These are phyloP conservation scores for Orbilia ellipsospora DNA, from an alignment of 2,329 filamentous ascomycete species.

Conservation along the genomic window DNA sequence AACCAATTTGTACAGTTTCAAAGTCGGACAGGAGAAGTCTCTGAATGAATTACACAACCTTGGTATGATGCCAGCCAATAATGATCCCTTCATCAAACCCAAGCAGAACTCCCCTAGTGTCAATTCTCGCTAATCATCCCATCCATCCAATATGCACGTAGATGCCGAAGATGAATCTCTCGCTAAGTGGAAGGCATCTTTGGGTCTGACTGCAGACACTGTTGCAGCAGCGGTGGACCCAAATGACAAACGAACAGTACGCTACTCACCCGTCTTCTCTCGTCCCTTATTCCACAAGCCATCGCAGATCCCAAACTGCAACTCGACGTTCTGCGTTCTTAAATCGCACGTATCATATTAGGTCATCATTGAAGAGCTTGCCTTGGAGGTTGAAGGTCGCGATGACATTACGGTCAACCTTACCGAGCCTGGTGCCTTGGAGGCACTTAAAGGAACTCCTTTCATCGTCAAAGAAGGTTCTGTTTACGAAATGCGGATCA, in stretches of 20 bases:
- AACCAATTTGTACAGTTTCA: conserved; percentile 72
- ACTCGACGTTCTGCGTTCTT: neutral
- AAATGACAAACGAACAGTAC: conserved; percentile 57
- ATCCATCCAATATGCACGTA: conserved; percentile 59
- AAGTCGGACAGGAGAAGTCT: conserved; percentile 98
- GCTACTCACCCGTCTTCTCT: neutral
- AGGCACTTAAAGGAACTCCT: conserved; percentile 85
- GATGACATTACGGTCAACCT: conserved; percentile 90
- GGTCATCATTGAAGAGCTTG: conserved; percentile 67
- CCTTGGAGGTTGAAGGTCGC: conserved; percentile 85
- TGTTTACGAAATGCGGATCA: conserved; percentile 92
- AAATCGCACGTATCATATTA: conserved; percentile 53
- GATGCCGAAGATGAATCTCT: conserved; percentile 87
- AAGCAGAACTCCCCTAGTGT: conserved; percentile 9
- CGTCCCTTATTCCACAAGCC: too few relatives aligned
- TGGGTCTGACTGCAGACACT: conserved; percentile 76
- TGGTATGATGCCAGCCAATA: conserved; percentile 71
- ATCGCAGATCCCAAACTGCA: neutral
- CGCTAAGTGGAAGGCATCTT: conserved; percentile 95
- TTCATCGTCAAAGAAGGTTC: conserved; percentile 98
- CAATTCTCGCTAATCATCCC: too few relatives aligned
- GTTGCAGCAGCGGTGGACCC: conserved; percentile 56
- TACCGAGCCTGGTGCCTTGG: conserved; percentile 76
- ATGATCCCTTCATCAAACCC: neutral
- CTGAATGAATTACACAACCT: conserved; percentile 93